These are phyloP conservation scores for Neoboletus subvelutipes DNA, from an alignment of 768 basidiomycete genomes.

Conservation along the genomic window DNA sequence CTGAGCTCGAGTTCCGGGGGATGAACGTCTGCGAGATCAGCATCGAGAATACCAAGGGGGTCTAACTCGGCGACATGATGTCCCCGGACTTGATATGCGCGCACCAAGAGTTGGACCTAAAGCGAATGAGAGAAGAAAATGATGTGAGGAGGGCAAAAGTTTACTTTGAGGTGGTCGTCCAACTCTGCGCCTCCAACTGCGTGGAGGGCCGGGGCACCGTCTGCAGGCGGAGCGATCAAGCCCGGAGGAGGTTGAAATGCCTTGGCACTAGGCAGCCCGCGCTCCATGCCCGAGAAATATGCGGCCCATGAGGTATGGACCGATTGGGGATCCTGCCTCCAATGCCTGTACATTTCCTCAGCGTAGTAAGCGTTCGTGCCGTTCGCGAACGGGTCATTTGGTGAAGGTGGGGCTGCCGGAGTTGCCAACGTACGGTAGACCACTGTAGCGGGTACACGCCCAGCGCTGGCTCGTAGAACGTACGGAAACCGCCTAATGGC, in stretches of 20 bases:
- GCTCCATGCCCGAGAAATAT: slow-evolving; percentile 93
- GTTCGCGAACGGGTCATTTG: slow-evolving; percentile 87
- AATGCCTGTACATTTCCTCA: slow-evolving; percentile 94
- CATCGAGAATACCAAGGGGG: slow-evolving; percentile 89
- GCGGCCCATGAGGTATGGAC: slow-evolving; percentile 94
- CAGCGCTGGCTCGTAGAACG: slow-evolving; percentile 23
- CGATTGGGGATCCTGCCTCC: slow-evolving; percentile 85
- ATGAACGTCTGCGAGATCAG: slow-evolving; percentile 74
- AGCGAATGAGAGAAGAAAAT: neutral
- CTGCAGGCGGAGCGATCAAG: slow-evolving; percentile 67
- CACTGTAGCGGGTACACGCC: slow-evolving; percentile 17
- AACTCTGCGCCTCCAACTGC: slow-evolving; percentile 71
- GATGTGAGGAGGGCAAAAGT: slow-evolving; percentile 12
- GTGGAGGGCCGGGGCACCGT: slow-evolving; percentile 77
- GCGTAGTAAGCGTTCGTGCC: slow-evolving; percentile 95
- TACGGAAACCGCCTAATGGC: slow-evolving; percentile 36
- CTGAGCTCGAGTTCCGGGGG: slow-evolving; percentile 93
- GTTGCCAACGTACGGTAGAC: slow-evolving; percentile 45
- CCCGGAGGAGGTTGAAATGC: slow-evolving; percentile 86
- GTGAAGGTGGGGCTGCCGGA: slow-evolving; percentile 55
- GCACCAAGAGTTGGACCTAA: slow-evolving; percentile 94
- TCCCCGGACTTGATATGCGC: slow-evolving; percentile 98
- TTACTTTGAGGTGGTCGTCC: slow-evolving; percentile 92
- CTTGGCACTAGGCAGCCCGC: slow-evolving; percentile 72
- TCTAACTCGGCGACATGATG: slow-evolving; percentile 96